phyloP scores from a whole-genome alignment of 768 basidiomycete genomes.

The Serendipita indica region DNA sequence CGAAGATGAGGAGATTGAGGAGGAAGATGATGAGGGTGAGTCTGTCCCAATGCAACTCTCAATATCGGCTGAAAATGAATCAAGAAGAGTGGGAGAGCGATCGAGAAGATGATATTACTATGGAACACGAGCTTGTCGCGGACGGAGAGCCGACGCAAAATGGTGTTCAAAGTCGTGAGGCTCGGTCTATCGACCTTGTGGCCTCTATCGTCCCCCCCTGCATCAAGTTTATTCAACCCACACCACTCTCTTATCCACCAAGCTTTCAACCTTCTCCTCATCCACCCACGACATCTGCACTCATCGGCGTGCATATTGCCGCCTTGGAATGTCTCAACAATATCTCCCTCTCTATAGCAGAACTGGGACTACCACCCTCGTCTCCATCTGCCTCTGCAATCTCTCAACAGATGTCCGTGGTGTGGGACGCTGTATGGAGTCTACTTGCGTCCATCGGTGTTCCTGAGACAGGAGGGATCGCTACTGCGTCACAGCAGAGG shows the following conservation, averaged over 20 bases:
- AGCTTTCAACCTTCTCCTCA: conserved; percentile 48
- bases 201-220: conserved; percentile 53
- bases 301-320: conserved; percentile 69
- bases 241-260: conserved; percentile 69
- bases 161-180: conserved; percentile 12
- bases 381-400: conserved; percentile 31
- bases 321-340: conserved; percentile 87
- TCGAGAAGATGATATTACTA: conserved; percentile 26
- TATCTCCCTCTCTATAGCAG: conserved; percentile 59
- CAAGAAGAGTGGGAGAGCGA: conserved; percentile 23
- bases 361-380: conserved; percentile 24
- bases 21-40: conserved; percentile 14
- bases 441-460: conserved; percentile 46
- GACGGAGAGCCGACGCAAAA: not conserved
- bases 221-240: conserved; percentile 56
- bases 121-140: conserved; percentile 23
- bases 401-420: conserved; percentile 30
- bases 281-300: conserved; percentile 75
- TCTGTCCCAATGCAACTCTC: conserved; percentile 16
- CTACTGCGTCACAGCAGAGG: conserved; percentile 50
- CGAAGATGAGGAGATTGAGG: conserved; percentile 20
- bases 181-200: conserved; percentile 31
- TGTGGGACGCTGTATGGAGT: conserved; percentile 57
- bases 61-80: not conserved
- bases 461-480: conserved; percentile 28